Evolutionary conservation across 2,329 filamentous ascomycete species (phyloP).

Genomic region (Colletotrichum sp.): DNA sequence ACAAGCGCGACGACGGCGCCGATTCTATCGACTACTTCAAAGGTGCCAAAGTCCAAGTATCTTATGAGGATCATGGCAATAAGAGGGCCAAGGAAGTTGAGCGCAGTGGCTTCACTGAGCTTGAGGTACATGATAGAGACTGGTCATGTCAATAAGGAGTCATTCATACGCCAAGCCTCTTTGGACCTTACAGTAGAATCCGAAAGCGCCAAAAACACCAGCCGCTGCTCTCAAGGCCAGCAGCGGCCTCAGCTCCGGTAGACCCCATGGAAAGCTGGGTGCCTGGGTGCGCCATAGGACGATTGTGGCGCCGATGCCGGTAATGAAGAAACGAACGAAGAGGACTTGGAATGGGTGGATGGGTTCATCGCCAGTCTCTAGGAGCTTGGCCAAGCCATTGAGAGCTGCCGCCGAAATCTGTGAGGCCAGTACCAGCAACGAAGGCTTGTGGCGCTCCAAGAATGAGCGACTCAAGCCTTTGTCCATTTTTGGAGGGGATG

Average conservation of each 20-base stretch:
- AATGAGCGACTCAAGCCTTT: conserved; percentile 1
- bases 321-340: conserved; percentile 16
- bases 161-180: accelerated
- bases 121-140: conserved; percentile 16
- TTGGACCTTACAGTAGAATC: conserved; percentile 2
- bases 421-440: background rate
- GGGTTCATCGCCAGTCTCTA: conserved; percentile 6
- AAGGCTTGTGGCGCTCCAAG: conserved; percentile 6
- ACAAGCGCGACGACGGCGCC: background rate
- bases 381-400: conserved; percentile 2
- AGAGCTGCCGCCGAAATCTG: conserved; percentile 9
- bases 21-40: background rate
- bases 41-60: conserved; percentile 1
- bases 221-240: background rate
- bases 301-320: background rate
- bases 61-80: conserved; percentile 7
- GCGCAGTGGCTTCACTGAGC: conserved; percentile 11
- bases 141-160: background rate
- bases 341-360: conserved; percentile 9
- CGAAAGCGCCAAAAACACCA: conserved; percentile 2
- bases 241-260: background rate
- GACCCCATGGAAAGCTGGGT: background rate
- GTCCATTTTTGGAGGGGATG: background rate
- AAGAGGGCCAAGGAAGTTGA: conserved; percentile 11
- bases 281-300: background rate